Base-by-base conservation (phyloP, 1,284 basidiomycete species). In the Lentinula novae-zelandiae region DNA sequence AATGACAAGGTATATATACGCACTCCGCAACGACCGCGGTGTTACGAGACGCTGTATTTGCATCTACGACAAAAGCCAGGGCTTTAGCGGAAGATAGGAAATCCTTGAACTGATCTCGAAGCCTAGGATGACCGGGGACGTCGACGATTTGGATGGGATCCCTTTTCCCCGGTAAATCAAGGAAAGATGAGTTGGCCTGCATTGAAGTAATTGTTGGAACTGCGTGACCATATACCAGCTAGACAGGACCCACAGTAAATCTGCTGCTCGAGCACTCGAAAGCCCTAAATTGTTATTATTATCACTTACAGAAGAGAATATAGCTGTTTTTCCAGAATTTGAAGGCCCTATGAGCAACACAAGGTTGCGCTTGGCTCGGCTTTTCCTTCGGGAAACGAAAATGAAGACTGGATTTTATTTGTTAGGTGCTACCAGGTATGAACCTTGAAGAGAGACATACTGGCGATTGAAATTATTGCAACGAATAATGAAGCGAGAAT, bases 321-420 rank as follows among this genome's bases (percentile, higher is more conserved):
- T 85, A 20, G 90, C 79, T 1, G 91, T 92, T 74, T 93, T 93
- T 34, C 90, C 90, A 2, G 83, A 80, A 71, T 91, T 89, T 4
- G 85, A 79, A 50, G 85, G 76, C 1, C 91, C 90, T 12, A 89
- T 78, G 20, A 93, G 74, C 4, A 93, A 72, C 6, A 93, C 68
- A 12, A 80, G 73, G 69, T 82, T 83, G 40, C 86, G 85, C 69
- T 72, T 76, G 3, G 78, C 73, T 46, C 71, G 75, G 3, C 81
- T 77, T 64, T 74, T 82, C 61, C 75, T 75, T 57, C 75, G 75
- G 44, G 72, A 73, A 27, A 82, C 72, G 36, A 82, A 66, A 17
- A 82, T 51, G 13, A 78, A 42, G 40, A 60, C 61, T 75, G 22
- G 36, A 38, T 8, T 38, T 38, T 13, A 38, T 39, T n/a, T 34